Conservation (phyloP, 140 eudicot genomes). For the Stevia rebaudiana region DNA sequence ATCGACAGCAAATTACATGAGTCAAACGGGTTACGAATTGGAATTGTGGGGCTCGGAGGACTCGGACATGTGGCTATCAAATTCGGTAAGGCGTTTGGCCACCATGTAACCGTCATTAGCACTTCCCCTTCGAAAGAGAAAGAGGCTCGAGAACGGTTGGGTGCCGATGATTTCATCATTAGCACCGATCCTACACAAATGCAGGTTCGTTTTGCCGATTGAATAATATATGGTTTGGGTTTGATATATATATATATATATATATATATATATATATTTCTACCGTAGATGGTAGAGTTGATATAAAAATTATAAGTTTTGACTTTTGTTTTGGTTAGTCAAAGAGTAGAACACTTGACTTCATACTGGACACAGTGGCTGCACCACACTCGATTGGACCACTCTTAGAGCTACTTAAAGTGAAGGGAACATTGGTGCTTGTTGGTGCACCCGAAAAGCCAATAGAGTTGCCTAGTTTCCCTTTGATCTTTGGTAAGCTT, state of each 20-base stretch:
- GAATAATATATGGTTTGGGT: neutral
- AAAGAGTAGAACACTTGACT: slow-evolving; percentile 61
- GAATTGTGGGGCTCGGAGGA: slow-evolving; percentile 77
- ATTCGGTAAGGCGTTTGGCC: slow-evolving; percentile 83
- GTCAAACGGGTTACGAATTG: slow-evolving; percentile 38
- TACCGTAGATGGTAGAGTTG: too few relatives aligned
- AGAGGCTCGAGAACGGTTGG: slow-evolving; percentile 58
- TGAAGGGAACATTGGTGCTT: slow-evolving; percentile 63
- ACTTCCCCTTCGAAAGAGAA: slow-evolving; percentile 74
- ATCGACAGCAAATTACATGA: slow-evolving; percentile 46
- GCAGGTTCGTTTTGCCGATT: slow-evolving; percentile 37
- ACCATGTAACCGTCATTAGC: slow-evolving; percentile 81
- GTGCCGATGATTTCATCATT: slow-evolving; percentile 73
- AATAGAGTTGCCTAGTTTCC: slow-evolving; percentile 68
- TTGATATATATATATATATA: too few relatives aligned
- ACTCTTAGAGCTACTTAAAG: slow-evolving; percentile 57
- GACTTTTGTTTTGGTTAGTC: slow-evolving; percentile 32
- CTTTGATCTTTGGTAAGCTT: slow-evolving; percentile 76
- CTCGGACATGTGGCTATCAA: slow-evolving; percentile 79
- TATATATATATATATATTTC: too few relatives aligned
- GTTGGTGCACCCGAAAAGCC: slow-evolving; percentile 98
- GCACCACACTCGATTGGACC: slow-evolving; percentile 84
- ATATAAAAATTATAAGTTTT: neutral
- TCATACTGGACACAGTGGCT: slow-evolving; percentile 74
- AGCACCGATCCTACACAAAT: slow-evolving; percentile 59